Evolutionary conservation across 805 yeast genomes (phyloP), one percentile per base, ranked within the genome.

Genomic region (Kuraishia piskuri): DNA sequence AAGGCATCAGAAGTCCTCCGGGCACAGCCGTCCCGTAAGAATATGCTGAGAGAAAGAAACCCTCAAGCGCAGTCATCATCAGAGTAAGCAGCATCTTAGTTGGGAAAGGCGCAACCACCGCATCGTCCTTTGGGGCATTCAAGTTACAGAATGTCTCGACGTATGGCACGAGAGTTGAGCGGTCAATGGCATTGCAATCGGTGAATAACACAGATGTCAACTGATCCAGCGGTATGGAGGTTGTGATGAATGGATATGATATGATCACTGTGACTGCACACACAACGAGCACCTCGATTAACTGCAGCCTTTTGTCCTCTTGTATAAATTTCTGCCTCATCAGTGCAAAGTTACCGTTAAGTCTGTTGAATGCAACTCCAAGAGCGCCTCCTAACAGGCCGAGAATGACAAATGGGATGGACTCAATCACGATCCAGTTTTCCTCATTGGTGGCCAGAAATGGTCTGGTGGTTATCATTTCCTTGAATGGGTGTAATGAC

Each of bases 361-460:
- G 58, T 45, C 61, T 69, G 52, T 75, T 79, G 63, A 82, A 79
- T 9, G 68, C 57, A 21, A 77, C 72, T 3, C 95, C 94, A 61
- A 78, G 77, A 7, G 78, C 51, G 0, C 94, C 96, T 48, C 96
- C 92, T 7, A 80, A 51, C 0, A 80, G 66, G 0, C 96, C 96
- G 20, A 89, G 68, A 1, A 82, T 37, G n/a, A 85, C 68, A 61
- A 88, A 90, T 0, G 95, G 94, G 6, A 86, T 57, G 2, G 85
- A 66, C 61, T 89, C 96, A 63, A 86, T 65, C 50, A 77, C 70
- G 21, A 87, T 73, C 94, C 96, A 90, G 54, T 80, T 76, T 58
- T 86, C 77, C 61, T 84, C 84, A 51, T 84, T 82, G 51, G 79
- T 78, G 57, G 84, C 87, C n/a, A 80, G 82, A 58, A 79, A 83